Evolutionary conservation across 2,329 filamentous ascomycete species (phyloP), one percentile per base, ranked within the genome.

Genomic region (Penicillium sp.): DNA sequence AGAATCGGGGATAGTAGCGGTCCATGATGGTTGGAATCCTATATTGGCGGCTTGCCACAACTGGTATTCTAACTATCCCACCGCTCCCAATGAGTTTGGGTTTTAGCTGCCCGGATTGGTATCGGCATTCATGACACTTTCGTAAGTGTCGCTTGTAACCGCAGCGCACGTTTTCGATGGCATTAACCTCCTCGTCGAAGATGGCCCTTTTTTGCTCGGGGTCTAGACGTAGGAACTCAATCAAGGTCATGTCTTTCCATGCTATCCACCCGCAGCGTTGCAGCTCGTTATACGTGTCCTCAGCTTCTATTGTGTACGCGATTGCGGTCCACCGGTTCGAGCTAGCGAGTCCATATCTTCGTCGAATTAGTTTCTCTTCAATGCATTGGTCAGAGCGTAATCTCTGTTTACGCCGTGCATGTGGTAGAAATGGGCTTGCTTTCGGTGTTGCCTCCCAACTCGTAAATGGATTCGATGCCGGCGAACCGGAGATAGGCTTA

Each of bases 41-140:
- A 10, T 37, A n/a, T 10, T 26, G 42, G 10, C 43, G 44, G 26
- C 43, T 34, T 1, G 6, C 9, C 2, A 41, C 17, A 12, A 36
- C 34, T 13, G 49, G 39, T 3, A 52, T 13, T 13, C 41, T 44
- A 6, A 21, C 13, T 23, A 21, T 30, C 13, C 52, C 44, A 23
- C 41, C 27, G 17, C n/a, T 40, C 1, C 21, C 30, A 4, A 17
- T 18, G 26, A 45, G 29, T 5, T 3, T 17, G 23, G 27, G 13
- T 27, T 42, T 12, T 5, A 52, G 18, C 17, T 52, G 15, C 4
- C 34, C 23, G 13, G 24, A 26, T 21, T 45, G 39, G 32, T 45
- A 55, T 7, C 40, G 27, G 21, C 52, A 52, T 41, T 52, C 49
- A n/a, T 48, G 46, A 15, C 52, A 55, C 29, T 46, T 48, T 39